Evolutionary conservation across 805 yeast genomes (phyloP), one percentile per base, ranked within the genome.

Genomic region (Phaffomyces antillensis): DNA sequence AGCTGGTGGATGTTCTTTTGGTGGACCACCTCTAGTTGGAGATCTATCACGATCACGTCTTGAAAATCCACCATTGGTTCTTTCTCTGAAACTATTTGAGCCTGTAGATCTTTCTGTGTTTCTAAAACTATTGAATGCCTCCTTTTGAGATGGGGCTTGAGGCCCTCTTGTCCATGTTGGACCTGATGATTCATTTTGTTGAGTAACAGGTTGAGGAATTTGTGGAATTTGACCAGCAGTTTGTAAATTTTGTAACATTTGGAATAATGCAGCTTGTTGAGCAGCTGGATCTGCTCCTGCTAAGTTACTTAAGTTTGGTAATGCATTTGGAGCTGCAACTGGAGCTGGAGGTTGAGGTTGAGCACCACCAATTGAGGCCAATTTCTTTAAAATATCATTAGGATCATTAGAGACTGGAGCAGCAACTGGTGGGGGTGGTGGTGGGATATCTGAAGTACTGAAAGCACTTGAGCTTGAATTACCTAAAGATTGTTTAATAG

Each of bases 321-420:
- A 25, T 11, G 40, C 37, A 12, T 52, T 43, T 36, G 50, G 48
- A 17, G 42, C 35, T 37, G 42, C 44, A 16, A 45, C 31, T 20
- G 45, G 41, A 16, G 48, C 26, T 24, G 45, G 42, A 16, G 50
- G 28, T 13, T 51, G 50, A 23, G 46, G 33, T 23, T 47, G 13
- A n/a, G 23, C 35, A 20, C 41, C 44, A 20, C 42, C 51, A 23
- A 81, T 70, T 39, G 80, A 72, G 23, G 87, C 86, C 43, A 81
- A 68, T 20, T 86, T 87, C 69, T 79, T 84, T 51, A 84, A 72
- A 46, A 83, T 77, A 41, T 83, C 76, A 41, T 76, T 76, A 5
- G 90, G 76, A 52, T 76, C 81, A 30, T 63, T 59, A 9, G 73
- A 65, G 33, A 53, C 56, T 55, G 56, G 53, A 30, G 54, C 52